A percentile compares a stretch with the other conserved stretches of the same genome.
Evolutionary conservation across 2,329 filamentous ascomycete genomes (phyloP).

Genomic region (Trichoderma pleuroti): DNA sequence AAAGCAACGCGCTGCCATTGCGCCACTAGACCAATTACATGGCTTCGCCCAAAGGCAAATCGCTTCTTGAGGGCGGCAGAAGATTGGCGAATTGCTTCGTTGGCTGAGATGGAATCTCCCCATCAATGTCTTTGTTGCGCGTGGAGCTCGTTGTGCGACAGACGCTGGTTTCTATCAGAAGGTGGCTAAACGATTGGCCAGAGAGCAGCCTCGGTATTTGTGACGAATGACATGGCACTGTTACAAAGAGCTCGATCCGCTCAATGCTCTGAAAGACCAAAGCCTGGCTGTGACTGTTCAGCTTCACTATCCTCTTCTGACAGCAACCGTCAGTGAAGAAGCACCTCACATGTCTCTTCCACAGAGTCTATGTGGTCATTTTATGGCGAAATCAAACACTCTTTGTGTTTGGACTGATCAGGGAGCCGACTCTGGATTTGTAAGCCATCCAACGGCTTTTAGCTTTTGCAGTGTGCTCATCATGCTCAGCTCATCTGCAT

Average conservation of each 20-base stretch:
- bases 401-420: not conserved
- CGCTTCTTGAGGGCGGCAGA: not conserved
- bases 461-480: not conserved
- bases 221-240: not conserved
- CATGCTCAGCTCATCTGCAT: not conserved
- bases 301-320: not conserved
- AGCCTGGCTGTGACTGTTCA: not conserved
- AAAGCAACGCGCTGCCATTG: slow-evolving; percentile 30
- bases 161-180: not conserved
- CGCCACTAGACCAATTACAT: slow-evolving; percentile 16
- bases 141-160: not conserved
- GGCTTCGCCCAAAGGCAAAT: not conserved
- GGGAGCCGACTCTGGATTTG: not conserved
- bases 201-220: not conserved
- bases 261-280: not conserved
- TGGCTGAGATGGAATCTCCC: not conserved
- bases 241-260: not conserved
- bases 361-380: not conserved
- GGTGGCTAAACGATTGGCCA: not conserved
- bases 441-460: no score
- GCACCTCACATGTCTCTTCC: not conserved
- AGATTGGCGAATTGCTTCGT: rapidly evolving
- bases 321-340: not conserved
- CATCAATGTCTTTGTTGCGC: not conserved
- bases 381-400: not conserved